Base-by-base conservation (phyloP, 805 yeast species). In the Candida maesae region DNA sequence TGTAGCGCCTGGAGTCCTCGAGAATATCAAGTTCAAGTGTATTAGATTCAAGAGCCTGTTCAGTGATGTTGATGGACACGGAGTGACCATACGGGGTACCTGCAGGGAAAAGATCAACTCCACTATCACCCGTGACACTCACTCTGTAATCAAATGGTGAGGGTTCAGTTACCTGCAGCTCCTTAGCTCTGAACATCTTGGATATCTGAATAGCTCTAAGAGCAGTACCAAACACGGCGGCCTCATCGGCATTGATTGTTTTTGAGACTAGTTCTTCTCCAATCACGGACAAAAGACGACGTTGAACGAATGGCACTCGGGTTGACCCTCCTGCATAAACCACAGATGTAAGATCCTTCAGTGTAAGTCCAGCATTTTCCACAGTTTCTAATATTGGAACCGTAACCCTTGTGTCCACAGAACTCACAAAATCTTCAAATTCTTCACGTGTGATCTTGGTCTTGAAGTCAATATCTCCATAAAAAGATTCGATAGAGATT, bases 181-280 rank as follows among this genome's bases (percentile, higher is more conserved):
- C 78, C 51, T 77, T 77, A 6, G 84, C 71, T 50, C 80, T 77
- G 60, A 79, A 82, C 53, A 79, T 73, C 29, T 78, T 73, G n/a
- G 88, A 78, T 28, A 87, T 67, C 35, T 78, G 71, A 30, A 88
- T 83, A 16, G 93, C 98, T 49, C 89, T 75, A 28, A 84, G 67
- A n/a, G 96, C 79, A 2, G 95, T 78, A 36, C 99, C 99, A 53
- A 86, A 71, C 12, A 87, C 96, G 38, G 87, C 87, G 33, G 97
- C 81, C 66, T 93, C 99, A 63, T 93, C 99, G 0, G 99, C 93
- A 62, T 93, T 93, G 33, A 93, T 95, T 38, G 82, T 86, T 61
- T 82, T 88, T 17, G 95, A 73, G 29, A 90, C 69, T 36, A 68
- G 58, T 3, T 77, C 81, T 15, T 76, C 77, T 1, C 83, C 87